These are phyloP conservation scores for Solanum appendiculatum DNA, from an alignment of 257 asterid genomes.

Conservation along the genomic window DNA sequence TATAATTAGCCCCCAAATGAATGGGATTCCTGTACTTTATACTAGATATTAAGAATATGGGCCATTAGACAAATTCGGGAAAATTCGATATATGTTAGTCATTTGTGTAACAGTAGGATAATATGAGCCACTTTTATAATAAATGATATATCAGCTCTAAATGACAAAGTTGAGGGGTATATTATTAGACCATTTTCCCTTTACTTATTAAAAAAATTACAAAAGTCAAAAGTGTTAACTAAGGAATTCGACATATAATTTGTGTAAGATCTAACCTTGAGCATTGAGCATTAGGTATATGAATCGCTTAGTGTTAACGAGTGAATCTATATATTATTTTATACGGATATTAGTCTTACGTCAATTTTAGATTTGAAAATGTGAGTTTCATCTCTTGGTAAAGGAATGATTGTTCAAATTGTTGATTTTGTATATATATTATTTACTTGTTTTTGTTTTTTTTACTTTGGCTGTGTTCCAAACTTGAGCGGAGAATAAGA, in stretches of 20 bases:
- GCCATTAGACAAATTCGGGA: background rate
- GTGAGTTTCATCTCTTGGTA: background rate
- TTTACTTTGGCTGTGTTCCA: background rate
- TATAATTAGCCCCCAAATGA: background rate
- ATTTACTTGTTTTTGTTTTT: too few relatives aligned
- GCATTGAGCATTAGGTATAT: background rate
- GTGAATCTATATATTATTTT: background rate
- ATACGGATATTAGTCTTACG: too few relatives aligned
- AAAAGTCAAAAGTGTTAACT: background rate
- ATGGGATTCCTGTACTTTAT: too few relatives aligned
- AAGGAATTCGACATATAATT: background rate
- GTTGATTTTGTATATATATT: too few relatives aligned
- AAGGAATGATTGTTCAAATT: background rate
- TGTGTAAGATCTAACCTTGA: background rate
- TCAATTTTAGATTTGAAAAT: background rate
- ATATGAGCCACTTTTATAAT: background rate
- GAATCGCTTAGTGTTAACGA: background rate
- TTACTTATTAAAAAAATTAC: too few relatives aligned
- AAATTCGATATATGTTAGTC: background rate
- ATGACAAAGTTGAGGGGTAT: background rate
- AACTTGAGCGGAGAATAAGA: background rate
- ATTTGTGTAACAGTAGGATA: background rate
- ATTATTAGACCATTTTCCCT: too few relatives aligned
- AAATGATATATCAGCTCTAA: too few relatives aligned
- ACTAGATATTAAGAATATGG: background rate